Evolutionary conservation across 129 eudicot species (phyloP).

Genomic region (Pittosporum tobira): DNA sequence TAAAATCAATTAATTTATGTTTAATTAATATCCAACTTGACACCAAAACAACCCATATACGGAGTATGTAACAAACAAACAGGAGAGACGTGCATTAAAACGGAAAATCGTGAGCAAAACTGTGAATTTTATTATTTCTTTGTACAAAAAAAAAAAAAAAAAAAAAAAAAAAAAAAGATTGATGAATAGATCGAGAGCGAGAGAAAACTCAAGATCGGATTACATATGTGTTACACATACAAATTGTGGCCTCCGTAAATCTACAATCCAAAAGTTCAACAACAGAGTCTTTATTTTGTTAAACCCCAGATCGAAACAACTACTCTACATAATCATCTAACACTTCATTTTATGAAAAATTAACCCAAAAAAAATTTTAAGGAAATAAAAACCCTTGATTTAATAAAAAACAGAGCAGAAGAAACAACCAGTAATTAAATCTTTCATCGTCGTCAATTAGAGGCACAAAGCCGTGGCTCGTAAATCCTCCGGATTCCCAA

Average conservation of each 20-base stretch:
- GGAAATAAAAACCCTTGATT: not conserved
- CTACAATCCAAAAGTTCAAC: conserved; percentile 10
- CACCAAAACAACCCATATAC: no score
- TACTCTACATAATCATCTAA: conserved; percentile 9
- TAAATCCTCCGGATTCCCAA: conserved; percentile 22
- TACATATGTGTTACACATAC: conserved; percentile 19
- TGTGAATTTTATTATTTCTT: conserved; percentile 8
- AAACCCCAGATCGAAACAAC: not conserved
- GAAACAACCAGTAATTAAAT: conserved; percentile 17
- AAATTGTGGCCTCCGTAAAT: conserved; percentile 3
- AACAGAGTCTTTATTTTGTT: conserved; percentile 1
- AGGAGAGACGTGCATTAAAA: no score
- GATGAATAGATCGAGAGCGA: conserved; percentile 3
- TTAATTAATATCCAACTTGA: no score
- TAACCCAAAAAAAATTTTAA: not conserved
- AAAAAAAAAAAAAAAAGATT: not conserved
- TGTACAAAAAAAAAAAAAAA: not conserved
- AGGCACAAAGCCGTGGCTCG: conserved; percentile 33
- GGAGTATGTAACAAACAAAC: no score
- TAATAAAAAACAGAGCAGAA: not conserved
- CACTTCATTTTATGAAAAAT: not conserved
- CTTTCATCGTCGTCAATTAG: conserved; percentile 13
- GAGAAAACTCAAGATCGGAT: conserved; percentile 16
- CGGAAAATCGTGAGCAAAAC: no score
- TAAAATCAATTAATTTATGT: no score